phyloP scores from a whole-genome alignment of 108 stramenopile genomes.

The Fragilariopsis cylindrus region DNA sequence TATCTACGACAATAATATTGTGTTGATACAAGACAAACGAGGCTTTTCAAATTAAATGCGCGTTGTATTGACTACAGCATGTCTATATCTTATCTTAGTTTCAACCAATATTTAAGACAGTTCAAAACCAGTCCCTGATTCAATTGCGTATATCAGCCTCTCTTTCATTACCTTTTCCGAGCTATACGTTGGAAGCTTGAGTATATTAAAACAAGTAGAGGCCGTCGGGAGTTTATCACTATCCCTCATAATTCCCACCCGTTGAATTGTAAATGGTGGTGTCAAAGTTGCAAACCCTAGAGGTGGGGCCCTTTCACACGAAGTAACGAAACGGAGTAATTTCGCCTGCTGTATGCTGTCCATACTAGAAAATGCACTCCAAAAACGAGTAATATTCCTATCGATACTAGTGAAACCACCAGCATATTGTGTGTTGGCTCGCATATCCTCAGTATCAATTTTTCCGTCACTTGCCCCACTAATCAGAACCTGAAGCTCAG shows the following conservation, averaged over 20 bases:
- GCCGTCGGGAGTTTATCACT: conserved; percentile 92
- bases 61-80: too few species aligned
- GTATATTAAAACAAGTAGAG: conserved; percentile 97
- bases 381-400: conserved; percentile 84
- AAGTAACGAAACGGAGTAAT: conserved; percentile 95
- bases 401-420: conserved; percentile 91
- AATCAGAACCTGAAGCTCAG: conserved; percentile 94
- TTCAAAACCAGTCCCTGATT: conserved; percentile 92
- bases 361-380: conserved; percentile 83
- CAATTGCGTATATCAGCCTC: conserved; percentile 79
- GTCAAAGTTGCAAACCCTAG: conserved; percentile 94
- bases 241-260: conserved; percentile 86
- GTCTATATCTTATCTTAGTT: too few species aligned
- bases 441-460: conserved; percentile 92
- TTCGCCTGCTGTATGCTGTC: conserved; percentile 79
- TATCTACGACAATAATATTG: too few species aligned
- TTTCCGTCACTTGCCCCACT: conserved; percentile 83
- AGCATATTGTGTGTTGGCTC: conserved; percentile 82
- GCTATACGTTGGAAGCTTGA: conserved; percentile 98
- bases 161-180: conserved; percentile 88
- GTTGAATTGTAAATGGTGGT: conserved; percentile 96
- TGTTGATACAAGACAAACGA: too few species aligned
- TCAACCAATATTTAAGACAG: conserved; percentile 49
- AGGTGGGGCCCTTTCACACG: conserved; percentile 96
- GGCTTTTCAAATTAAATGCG: too few species aligned